Evolutionary conservation across 2,329 filamentous ascomycete genomes (phyloP).

Genomic region (Sordariomycetes sp.): DNA sequence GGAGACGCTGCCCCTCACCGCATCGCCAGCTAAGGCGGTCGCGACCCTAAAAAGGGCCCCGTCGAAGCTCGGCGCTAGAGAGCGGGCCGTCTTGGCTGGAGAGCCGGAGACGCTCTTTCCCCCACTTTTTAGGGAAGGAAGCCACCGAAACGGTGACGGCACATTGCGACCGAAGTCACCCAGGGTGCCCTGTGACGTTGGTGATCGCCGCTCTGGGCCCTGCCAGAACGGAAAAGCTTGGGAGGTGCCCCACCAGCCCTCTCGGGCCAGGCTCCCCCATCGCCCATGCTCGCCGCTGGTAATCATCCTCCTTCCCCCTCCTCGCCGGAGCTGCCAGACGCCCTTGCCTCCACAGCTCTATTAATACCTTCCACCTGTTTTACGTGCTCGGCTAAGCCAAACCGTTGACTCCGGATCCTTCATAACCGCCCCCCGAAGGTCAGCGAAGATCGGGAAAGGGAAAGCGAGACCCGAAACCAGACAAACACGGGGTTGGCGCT

Average conservation of each 20-base stretch:
- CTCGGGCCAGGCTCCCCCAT: neutral
- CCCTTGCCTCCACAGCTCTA: neutral
- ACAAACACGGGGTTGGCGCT: neutral
- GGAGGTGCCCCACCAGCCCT: neutral
- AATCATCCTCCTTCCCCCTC: neutral
- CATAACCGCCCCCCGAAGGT: neutral
- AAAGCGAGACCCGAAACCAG: neutral
- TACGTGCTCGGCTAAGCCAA: neutral
- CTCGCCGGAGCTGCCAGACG: neutral
- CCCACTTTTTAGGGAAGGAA: neutral
- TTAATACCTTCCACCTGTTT: neutral
- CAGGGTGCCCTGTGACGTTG: conserved; percentile 3
- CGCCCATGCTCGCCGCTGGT: neutral
- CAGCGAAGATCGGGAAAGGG: neutral
- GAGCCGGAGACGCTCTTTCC: neutral
- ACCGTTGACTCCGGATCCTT: neutral
- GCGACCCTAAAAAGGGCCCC: neutral
- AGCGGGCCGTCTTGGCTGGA: neutral
- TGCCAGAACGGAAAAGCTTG: neutral
- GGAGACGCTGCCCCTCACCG: neutral
- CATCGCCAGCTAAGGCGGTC: neutral
- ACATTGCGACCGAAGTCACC: neutral
- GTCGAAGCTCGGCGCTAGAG: neutral
- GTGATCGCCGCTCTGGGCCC: neutral
- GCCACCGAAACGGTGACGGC: neutral